Evolutionary conservation across 805 yeast genomes (phyloP), one percentile per base, ranked within the genome.

Genomic region (Peterozyma toletana): DNA sequence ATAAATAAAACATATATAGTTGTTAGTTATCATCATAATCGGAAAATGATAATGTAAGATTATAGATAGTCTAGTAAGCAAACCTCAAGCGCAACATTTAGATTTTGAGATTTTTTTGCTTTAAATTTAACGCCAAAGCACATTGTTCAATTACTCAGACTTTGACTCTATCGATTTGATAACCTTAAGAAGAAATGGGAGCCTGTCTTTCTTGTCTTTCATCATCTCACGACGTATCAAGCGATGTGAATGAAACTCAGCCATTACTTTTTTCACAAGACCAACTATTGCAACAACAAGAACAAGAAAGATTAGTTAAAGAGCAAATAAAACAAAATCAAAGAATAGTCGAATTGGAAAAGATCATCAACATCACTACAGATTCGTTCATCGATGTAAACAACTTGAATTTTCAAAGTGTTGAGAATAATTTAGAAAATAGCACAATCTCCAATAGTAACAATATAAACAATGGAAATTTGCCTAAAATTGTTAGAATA

Each of bases 191-290:
- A 14, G 17, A 27, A 42, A 63, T 64, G 68, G 68, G 68, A 15
- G 30, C 52, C 15, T 62, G 66, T 41, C 49, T 63, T 5, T 63
- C 67, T 3, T 64, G 68, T 44, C 37, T 63, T 29, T 43, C 54
- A 30, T 48, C 53, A 5, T 21, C 45, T 2, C 45, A 41, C 9
- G 43, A 44, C 3, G 34, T 13, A 13, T 29, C 39, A 13, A 53
- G 47, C 30, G 54, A 56, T 36, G 57, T 53, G 16, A 37, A 38
- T 31, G 65, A 60, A 40, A 55, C 51, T 9, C 46, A 58, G 9
- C 63, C 63, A 2, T 47, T 60, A 27, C 43, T 60, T 21, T 53
- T 50, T 9, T 31, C 31, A 3, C 16, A 37, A 18, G 43, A 45
- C 3, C 47, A 40, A 35, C 29, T 37, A 15, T 35, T 40, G 10